Base-by-base conservation (phyloP, 495 filamentous ascomycete species). In the Delitschia confertaspora region DNA sequence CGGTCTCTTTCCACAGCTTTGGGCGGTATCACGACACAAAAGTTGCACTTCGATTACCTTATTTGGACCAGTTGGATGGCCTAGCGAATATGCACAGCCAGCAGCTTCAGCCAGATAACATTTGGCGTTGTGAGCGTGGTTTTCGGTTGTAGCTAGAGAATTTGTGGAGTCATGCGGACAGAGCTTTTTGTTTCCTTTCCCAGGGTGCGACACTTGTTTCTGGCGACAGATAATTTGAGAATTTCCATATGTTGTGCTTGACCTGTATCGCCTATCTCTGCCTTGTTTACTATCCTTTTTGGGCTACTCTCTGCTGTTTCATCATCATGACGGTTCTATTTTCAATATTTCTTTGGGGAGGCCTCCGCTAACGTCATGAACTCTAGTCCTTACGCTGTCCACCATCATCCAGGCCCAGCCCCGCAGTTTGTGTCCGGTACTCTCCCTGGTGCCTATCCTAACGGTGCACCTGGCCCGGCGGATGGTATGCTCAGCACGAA, bases 351-450 rank as follows among this genome's bases (percentile, higher is more conserved):
- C 11, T 40, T 26, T 3, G 21, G 33, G 7, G 11, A 8, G 30
- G 31, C 22, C 19, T 24, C 25, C 2, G 48, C 48, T 51, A 41
- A 51, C 35, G 31, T 24, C 22, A 2, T 14, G 14, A 3, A 23
- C 21, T 48, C 7, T 62, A 72, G 69, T 66, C 65, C 64, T 46
- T 60, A 71, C 58, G 63, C 69, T 40, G 65, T 64, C 51, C 69
- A 71, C 34, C 60, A 62, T 54, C 69, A 72, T 48, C 67, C 65
- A 38, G 64, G 64, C 22, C 63, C 62, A 38, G 58, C 55, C 31
- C 55, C 58, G 9, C 64, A 62, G 38, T 59, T 60, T 26, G 57
- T 59, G 47, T 63, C 63, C 9, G 62, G 58, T 35, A 66, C 64
- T 16, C 64, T 63, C 3, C 69, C 69, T 21, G 69, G 69, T 9